Percentiles rank a stretch among this genome's conserved stretches.
Conservation (phyloP, 306 rosid genomes). For the Casuarina cunninghamiana region DNA sequence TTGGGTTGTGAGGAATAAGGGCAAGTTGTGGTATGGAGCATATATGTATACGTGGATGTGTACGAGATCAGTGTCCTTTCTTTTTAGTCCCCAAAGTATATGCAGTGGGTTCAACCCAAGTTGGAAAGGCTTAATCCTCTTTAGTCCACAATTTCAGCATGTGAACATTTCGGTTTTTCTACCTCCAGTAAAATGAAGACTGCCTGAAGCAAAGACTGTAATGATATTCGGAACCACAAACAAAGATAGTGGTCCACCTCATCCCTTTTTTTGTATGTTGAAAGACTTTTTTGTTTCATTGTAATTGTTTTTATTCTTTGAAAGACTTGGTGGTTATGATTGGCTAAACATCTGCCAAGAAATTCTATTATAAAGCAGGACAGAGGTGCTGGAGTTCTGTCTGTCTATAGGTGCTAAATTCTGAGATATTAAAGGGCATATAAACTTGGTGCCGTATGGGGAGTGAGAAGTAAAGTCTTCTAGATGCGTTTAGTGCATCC, state of each 20-base stretch:
- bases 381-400: background rate
- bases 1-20: background rate
- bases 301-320: background rate
- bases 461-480: no score
- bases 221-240: no score
- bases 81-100: background rate
- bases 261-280: background rate
- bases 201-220: no score
- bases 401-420: background rate
- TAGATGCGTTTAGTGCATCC: no score
- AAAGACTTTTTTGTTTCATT: background rate
- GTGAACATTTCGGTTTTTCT: no score
- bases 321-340: background rate
- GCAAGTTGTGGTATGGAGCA: background rate
- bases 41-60: background rate
- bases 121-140: no score
- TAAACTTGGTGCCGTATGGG: no score
- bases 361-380: background rate
- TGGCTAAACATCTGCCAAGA: background rate
- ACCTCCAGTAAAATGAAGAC: no score
- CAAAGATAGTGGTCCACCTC: background rate
- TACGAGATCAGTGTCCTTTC: background rate
- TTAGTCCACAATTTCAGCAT: no score
- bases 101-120: no score
- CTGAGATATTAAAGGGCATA: background rate